Percentiles rank a stretch among this genome's conserved stretches.
Conservation (phyloP, 2,329 filamentous ascomycete species). For the Canariomyces notabilis region DNA sequence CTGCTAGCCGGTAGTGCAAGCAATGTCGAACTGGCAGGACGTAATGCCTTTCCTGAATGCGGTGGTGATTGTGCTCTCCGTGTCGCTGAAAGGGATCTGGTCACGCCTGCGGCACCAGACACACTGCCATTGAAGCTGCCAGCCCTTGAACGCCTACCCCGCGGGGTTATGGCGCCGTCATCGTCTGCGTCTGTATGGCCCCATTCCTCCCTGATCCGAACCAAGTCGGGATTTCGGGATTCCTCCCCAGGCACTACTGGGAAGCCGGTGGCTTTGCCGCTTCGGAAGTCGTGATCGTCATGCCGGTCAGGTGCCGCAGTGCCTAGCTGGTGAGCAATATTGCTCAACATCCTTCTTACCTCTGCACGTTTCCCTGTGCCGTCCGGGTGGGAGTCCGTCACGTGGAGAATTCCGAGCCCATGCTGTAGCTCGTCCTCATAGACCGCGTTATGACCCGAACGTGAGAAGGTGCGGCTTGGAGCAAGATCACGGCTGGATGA, state of each 20-base stretch:
- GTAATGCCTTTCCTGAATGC: not conserved
- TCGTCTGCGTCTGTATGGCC: constrained; percentile 32
- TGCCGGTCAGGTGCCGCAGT: constrained; percentile 43
- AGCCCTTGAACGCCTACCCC: constrained; percentile 32
- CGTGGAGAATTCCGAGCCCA: not conserved
- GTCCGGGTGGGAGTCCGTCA: constrained; percentile 7
- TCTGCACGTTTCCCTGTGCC: constrained; percentile 25
- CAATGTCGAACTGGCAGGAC: not conserved
- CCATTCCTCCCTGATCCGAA: constrained; percentile 37
- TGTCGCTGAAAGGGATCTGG: not conserved
- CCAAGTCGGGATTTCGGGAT: constrained; percentile 38
- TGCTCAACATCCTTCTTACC: constrained; percentile 40
- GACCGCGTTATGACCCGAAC: not conserved
- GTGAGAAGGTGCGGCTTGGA: constrained; percentile 1
- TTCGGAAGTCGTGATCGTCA: constrained; percentile 45
- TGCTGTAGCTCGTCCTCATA: not conserved
- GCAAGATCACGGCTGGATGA: not conserved
- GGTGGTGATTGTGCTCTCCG: constrained; percentile 2
- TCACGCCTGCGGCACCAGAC: not conserved
- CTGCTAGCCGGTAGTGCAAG: constrained; percentile 8
- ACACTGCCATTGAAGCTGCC: constrained; percentile 35
- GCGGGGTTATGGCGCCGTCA: constrained; percentile 29
- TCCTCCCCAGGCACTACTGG: constrained; percentile 53
- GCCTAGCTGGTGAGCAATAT: constrained; percentile 41
- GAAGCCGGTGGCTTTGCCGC: constrained; percentile 43